Base-by-base conservation (phyloP, 2,329 filamentous ascomycete genomes). In the Dactylellina drechsleri region DNA sequence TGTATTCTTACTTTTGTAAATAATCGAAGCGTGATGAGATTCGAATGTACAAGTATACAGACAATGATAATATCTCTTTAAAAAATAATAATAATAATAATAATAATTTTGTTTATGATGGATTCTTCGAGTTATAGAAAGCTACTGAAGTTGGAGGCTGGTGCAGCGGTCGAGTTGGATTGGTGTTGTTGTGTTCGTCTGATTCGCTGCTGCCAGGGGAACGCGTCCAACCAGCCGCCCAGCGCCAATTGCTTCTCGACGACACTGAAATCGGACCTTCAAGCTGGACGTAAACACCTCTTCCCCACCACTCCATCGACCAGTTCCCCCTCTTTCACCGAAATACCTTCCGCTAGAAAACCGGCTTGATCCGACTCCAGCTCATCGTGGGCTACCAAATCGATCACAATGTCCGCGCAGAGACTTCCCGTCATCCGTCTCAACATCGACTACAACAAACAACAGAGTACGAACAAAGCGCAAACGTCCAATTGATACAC, bases 391-490 rank as follows among this genome's bases (percentile, higher is more conserved):
- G 64, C 62, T 62, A 31, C 45, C 50, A 20, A 74, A 67, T 62
- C 28, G 47, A 20, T 20, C 31, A 64, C 41, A 49, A 76, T 76
- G 72, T 68, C 72, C 15, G 72, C 72, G n/a, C 72, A 76, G 56
- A 68, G 60, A 66, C 78, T 79, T 53, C 78, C 78, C 18, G 77
- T 77, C 59, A 78, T 79, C 62, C 75, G 78, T 23, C 66, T 79
- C 40, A 77, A 79, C 58, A 77, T 97, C 80, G 90, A 96, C 82
- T 99, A 99, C 84, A 87, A 89, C 80, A 89, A 89, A 80, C 95
- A 99, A 83, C 89, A 95, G 83, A 85, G 92, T 93, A 83, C 79
- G 89, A 52, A 23, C 18, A 52, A 12, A 62, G 66, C 13, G 26
- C 53, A 20, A 43, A 43, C 52, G 31, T 26, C 7, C 58, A 68